Percentiles rank a stretch among this genome's conserved stretches.
Evolutionary conservation across 495 filamentous ascomycete species (phyloP).

Genomic region (Rhypophila decipiens): DNA sequence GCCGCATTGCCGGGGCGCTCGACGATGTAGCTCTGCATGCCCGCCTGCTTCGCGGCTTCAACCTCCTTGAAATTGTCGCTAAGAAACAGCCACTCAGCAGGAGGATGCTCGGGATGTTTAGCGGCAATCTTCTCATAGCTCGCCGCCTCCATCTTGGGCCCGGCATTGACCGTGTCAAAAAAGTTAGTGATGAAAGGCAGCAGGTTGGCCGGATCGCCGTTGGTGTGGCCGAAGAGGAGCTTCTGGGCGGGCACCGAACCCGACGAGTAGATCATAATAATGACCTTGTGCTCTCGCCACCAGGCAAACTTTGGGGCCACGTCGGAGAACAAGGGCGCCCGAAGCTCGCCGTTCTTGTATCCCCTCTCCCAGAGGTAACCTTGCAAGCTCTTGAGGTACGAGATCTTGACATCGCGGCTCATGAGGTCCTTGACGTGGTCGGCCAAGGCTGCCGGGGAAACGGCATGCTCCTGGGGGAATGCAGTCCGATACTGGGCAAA

Average conservation of each 20-base stretch:
- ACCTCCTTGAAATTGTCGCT: conserved; percentile 69
- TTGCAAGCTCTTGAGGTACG: conserved; percentile 66
- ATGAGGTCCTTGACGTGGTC: conserved; percentile 59
- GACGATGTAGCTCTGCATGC: conserved; percentile 55
- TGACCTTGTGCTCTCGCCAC: conserved; percentile 43
- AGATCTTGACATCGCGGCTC: conserved; percentile 56
- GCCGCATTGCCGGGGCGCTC: conserved; percentile 58
- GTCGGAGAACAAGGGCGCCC: conserved; percentile 62
- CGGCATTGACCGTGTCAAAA: conserved; percentile 72
- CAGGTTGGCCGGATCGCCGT: conserved; percentile 49
- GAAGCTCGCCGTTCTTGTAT: conserved; percentile 53
- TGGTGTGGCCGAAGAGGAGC: conserved; percentile 62
- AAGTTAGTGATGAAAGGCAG: conserved; percentile 48
- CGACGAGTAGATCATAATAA: conserved; percentile 63
- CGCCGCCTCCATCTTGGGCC: conserved; percentile 51
- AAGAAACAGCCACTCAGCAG: conserved; percentile 54
- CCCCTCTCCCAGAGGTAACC: conserved; percentile 65
- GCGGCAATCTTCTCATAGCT: conserved; percentile 57
- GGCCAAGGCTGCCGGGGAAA: conserved; percentile 42
- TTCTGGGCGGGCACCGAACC: conserved; percentile 67
- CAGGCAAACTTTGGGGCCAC: conserved; percentile 48
- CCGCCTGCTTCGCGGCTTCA: conserved; percentile 55
- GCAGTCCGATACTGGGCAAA: conserved; percentile 55
- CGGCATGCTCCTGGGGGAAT: conserved; percentile 54
- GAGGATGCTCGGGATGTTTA: conserved; percentile 30